Conservation (phyloP, 2,329 filamentous ascomycete genomes). For the Cadophora sp. region DNA sequence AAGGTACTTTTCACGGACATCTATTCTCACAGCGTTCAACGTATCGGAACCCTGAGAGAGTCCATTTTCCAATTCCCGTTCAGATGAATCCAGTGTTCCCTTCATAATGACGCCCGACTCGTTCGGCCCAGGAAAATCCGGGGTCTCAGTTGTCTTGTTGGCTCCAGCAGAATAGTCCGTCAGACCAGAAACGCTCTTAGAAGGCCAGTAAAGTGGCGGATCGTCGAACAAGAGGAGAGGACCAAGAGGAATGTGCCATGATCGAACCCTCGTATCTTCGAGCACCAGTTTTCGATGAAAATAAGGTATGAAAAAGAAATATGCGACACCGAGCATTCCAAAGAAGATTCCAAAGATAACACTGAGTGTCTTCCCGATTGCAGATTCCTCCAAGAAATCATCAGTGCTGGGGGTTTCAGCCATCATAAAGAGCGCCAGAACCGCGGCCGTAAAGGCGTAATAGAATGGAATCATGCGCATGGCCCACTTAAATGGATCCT, state of each 20-base stretch:
- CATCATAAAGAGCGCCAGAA: conserved; percentile 39
- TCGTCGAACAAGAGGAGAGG: conserved; percentile 45
- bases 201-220: conserved; percentile 38
- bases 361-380: conserved; percentile 43
- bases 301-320: conserved; percentile 49
- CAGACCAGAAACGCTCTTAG: conserved; percentile 36
- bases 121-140: no score
- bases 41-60: no score
- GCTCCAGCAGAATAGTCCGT: conserved; percentile 24
- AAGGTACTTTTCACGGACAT: conserved; percentile 1
- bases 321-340: conserved; percentile 33
- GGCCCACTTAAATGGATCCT: conserved; percentile 10
- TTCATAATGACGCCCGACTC: no score
- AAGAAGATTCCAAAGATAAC: conserved; percentile 41
- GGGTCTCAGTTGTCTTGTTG: background rate
- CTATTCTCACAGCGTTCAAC: background rate
- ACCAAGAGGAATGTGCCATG: conserved; percentile 45
- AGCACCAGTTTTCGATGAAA: conserved; percentile 42
- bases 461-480: conserved; percentile 43
- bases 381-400: conserved; percentile 45
- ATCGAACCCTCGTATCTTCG: conserved; percentile 44
- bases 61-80: no score
- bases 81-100: no score
- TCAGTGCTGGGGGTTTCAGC: conserved; percentile 31
- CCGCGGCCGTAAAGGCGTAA: conserved; percentile 37